Conservation (phyloP, 208 protist species). For the Balamuthia mandrillaris region DNA sequence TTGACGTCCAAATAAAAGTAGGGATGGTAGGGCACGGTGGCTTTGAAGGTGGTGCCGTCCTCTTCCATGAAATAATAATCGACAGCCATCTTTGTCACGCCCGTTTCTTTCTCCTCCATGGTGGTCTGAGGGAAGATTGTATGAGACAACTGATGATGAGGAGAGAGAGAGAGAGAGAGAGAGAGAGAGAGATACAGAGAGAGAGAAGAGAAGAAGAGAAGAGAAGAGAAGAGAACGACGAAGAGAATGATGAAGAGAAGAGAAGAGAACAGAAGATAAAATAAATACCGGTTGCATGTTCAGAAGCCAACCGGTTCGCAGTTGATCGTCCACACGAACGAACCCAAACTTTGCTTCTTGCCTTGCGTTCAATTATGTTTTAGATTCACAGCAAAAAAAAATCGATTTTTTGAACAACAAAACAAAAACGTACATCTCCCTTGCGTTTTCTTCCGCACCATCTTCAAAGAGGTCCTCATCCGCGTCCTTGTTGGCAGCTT, state of each 20-base stretch:
- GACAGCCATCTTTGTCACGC: constrained; percentile 45
- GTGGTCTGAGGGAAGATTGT: constrained; percentile 50
- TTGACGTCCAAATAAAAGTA: constrained; percentile 79
- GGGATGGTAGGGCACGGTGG: constrained; percentile 57
- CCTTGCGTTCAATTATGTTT: too few species aligned
- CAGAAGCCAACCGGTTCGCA: constrained; percentile 63
- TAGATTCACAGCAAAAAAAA: too few species aligned
- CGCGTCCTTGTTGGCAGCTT: too few species aligned
- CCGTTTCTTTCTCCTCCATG: constrained; percentile 61
- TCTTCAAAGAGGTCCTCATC: too few species aligned
- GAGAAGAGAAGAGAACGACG: too few species aligned
- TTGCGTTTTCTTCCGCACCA: too few species aligned
- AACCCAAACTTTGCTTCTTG: constrained; percentile 37
- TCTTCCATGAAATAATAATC: constrained; percentile 80
- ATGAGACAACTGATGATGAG: too few species aligned
- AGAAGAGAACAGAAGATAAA: too few species aligned
- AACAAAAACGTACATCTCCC: too few species aligned
- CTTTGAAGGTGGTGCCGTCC: constrained; percentile 72
- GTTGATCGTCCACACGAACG: constrained; percentile 3
- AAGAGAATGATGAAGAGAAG: too few species aligned
- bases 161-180: too few species aligned
- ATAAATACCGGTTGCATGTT: constrained; percentile 68
- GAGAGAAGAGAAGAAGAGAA: neutral
- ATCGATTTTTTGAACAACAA: too few species aligned
- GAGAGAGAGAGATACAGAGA: neutral